phyloP scores from a whole-genome alignment of 495 filamentous ascomycete species.

The Penicillium fimorum region DNA sequence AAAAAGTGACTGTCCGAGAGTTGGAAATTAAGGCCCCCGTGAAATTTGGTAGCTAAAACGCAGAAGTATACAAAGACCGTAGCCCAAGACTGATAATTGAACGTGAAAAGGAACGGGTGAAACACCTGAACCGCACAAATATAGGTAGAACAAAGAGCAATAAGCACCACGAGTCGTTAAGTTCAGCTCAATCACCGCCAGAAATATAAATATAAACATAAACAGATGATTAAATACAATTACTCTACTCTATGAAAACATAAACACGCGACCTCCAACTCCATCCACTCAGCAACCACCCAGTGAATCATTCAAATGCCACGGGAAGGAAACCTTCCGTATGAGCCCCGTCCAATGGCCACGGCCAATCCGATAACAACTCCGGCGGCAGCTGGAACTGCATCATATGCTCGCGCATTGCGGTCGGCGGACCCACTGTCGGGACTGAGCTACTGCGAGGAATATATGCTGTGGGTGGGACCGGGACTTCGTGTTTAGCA shows the following conservation, averaged over 20 bases:
- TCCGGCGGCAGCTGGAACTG: conserved; percentile 42
- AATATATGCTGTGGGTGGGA: conserved; percentile 13
- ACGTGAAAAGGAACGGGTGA: not conserved
- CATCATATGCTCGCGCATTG: conserved; percentile 27
- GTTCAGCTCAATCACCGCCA: not conserved
- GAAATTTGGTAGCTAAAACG: too few species aligned
- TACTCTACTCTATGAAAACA: conserved; percentile 5
- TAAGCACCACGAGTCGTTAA: not conserved
- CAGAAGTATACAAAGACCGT: too few species aligned
- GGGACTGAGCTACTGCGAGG: conserved; percentile 2
- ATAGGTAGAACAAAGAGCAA: not conserved
- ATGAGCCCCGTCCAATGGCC: conserved; percentile 37
- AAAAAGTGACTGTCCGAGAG: too few species aligned
- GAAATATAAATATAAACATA: conserved; percentile 4
- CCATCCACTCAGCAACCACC: not conserved
- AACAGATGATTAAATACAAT: conserved; percentile 12
- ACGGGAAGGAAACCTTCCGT: conserved; percentile 28
- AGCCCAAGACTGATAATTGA: not conserved
- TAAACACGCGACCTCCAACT: not conserved
- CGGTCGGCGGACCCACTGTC: conserved; percentile 11
- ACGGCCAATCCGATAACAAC: conserved; percentile 39
- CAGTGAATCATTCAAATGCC: conserved; percentile 23
- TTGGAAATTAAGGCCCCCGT: too few species aligned
- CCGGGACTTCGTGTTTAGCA: conserved; percentile 15
- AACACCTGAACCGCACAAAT: not conserved